Evolutionary conservation across 2,329 filamentous ascomycete genomes (phyloP).

Genomic region (Pestalotiopsis sp.): DNA sequence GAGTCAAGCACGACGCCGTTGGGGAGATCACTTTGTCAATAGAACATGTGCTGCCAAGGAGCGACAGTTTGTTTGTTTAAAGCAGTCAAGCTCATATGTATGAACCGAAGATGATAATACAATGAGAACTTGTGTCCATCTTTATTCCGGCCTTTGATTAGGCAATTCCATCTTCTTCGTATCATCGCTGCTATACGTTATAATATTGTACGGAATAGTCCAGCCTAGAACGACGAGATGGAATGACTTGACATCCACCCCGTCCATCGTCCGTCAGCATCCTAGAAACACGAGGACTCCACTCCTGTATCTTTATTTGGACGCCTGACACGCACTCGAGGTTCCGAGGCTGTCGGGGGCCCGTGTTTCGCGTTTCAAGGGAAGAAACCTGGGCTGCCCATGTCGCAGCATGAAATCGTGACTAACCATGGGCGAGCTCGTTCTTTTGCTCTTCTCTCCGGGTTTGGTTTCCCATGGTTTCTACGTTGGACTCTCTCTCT

Average conservation of each 20-base stretch:
- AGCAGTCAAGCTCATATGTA: neutral
- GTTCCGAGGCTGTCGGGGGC: slow-evolving; percentile 1
- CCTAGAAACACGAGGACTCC: slow-evolving; percentile 1
- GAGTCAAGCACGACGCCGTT: neutral
- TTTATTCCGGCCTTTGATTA: neutral
- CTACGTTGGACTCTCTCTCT: neutral
- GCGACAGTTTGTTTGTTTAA: neutral
- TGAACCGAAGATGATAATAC: neutral
- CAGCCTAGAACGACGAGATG: no score
- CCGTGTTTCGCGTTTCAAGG: slow-evolving; percentile 9
- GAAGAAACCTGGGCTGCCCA: neutral
- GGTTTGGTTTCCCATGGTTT: no score
- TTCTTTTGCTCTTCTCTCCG: neutral
- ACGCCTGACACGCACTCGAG: slow-evolving; percentile 5
- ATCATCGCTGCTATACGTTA: no score
- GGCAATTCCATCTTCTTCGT: neutral
- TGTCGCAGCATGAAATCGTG: neutral
- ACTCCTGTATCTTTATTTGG: slow-evolving; percentile 4
- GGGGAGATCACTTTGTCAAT: neutral
- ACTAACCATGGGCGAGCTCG: neutral
- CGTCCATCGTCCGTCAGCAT: neutral
- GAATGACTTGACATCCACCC: neutral
- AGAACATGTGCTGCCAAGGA: neutral
- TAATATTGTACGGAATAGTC: no score
- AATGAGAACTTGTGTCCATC: neutral